Conservation (phyloP, 2,329 filamentous ascomycete species). For the Aureobasidium namibiae region DNA sequence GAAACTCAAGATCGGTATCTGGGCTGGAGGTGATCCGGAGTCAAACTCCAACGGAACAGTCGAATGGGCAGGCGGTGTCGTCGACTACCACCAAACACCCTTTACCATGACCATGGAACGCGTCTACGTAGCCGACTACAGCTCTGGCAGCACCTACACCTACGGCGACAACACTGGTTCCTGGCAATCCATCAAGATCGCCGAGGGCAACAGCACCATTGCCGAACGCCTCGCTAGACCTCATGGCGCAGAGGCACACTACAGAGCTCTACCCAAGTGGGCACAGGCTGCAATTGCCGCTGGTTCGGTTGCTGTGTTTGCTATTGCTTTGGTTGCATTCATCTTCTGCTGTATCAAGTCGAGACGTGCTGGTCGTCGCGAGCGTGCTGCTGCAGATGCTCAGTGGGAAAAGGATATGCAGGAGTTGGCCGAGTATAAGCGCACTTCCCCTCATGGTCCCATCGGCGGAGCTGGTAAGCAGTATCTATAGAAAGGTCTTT, state of each 20-base stretch:
- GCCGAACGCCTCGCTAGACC: conserved; percentile 28
- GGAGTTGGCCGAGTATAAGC: conserved; percentile 21
- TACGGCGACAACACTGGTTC: conserved; percentile 33
- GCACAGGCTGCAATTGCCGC: conserved; percentile 43
- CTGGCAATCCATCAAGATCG: conserved; percentile 39
- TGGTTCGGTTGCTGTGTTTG: conserved; percentile 34
- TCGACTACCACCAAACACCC: conserved; percentile 27
- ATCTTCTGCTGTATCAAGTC: conserved; percentile 42
- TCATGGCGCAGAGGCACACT: conserved; percentile 31
- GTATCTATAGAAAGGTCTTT: not conserved
- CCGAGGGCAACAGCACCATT: conserved; percentile 30
- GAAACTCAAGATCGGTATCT: conserved; percentile 62
- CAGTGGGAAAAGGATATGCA: conserved; percentile 35
- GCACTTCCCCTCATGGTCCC: not conserved
- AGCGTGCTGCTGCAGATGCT: conserved; percentile 39
- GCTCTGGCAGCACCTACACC: conserved; percentile 30
- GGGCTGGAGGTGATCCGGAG: conserved; percentile 83
- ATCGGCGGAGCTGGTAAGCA: not conserved
- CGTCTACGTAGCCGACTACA: conserved; percentile 27
- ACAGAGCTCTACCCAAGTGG: conserved; percentile 34
- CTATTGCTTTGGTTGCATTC: conserved; percentile 26
- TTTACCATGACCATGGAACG: conserved; percentile 29
- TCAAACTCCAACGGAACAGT: conserved; percentile 33
- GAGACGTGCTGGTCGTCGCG: conserved; percentile 41
- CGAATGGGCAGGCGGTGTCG: conserved; percentile 31